Percentiles rank a stretch among this genome's conserved stretches.
Conservation (phyloP, 116 monocot species). For the Dioscorea cayenensis region DNA sequence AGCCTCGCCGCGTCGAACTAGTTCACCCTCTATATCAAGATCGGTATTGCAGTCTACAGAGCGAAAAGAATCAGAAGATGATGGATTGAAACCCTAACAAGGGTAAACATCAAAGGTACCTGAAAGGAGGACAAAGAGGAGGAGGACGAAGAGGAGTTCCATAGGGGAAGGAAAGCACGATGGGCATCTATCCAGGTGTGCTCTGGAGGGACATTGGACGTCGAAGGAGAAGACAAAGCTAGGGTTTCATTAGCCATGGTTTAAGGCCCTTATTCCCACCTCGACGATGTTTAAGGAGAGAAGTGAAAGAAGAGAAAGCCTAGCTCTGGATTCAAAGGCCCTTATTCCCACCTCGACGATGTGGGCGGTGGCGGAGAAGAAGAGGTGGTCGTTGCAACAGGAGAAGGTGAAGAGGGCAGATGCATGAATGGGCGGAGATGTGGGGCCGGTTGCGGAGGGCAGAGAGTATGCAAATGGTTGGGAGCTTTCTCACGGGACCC, state of each 20-base stretch:
- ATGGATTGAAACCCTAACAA: neutral
- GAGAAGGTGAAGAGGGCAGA: too few relatives aligned
- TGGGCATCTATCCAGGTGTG: constrained; percentile 49
- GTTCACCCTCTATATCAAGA: constrained; percentile 82
- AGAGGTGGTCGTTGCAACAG: too few relatives aligned
- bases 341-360: too few relatives aligned
- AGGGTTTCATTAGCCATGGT: neutral
- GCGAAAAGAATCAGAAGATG: neutral
- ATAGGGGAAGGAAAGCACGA: constrained; percentile 13
- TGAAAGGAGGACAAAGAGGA: constrained; percentile 16
- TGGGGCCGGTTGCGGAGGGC: too few relatives aligned
- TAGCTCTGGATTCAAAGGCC: too few relatives aligned
- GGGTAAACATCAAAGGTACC: constrained; percentile 11
- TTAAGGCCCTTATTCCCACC: too few relatives aligned
- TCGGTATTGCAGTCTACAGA: constrained; percentile 1
- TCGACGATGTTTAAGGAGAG: too few relatives aligned
- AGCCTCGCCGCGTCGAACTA: constrained; percentile 88
- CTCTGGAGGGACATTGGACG: constrained; percentile 17
- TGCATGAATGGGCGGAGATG: too few relatives aligned
- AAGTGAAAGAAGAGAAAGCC: too few relatives aligned
- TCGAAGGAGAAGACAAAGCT: neutral
- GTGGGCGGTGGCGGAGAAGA: too few relatives aligned
- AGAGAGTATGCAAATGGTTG: too few relatives aligned
- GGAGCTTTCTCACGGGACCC: too few relatives aligned
- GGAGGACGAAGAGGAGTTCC: constrained; percentile 13